phyloP scores from a whole-genome alignment of 805 yeast genomes.

The Wickerhamiella slavikovae region DNA sequence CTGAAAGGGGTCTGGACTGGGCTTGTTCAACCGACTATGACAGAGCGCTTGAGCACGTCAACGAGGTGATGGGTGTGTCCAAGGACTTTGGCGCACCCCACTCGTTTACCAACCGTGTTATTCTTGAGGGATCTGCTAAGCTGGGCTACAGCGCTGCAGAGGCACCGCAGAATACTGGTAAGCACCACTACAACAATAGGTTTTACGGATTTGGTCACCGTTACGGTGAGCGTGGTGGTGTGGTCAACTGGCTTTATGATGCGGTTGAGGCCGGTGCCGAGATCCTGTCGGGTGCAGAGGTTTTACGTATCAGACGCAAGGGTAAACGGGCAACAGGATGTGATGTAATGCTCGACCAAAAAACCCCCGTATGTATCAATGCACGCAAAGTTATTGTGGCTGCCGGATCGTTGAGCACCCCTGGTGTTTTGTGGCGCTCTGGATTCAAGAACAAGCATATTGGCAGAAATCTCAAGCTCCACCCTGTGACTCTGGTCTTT shows the following conservation, averaged over 20 bases:
- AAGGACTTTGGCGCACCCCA: conserved; percentile 21
- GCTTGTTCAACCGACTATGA: conserved; percentile 26
- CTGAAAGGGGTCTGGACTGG: conserved; percentile 25
- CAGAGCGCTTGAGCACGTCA: conserved; percentile 25
- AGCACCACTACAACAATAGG: conserved; percentile 26
- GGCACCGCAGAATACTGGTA: conserved; percentile 28
- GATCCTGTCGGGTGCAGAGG: conserved; percentile 27
- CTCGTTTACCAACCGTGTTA: conserved; percentile 24
- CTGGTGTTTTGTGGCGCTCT: conserved; percentile 26
- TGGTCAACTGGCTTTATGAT: conserved; percentile 28
- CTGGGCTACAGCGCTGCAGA: conserved; percentile 24
- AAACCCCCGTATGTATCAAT: conserved; percentile 15
- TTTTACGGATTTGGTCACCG: conserved; percentile 30
- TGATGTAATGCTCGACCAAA: conserved; percentile 18
- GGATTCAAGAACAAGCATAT: conserved; percentile 30
- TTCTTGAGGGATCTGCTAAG: conserved; percentile 25
- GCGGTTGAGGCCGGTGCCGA: conserved; percentile 27
- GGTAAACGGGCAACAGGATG: conserved; percentile 28
- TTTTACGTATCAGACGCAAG: conserved; percentile 20
- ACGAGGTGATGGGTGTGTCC: conserved; percentile 28
- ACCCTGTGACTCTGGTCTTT: conserved; percentile 24
- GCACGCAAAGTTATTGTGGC: conserved; percentile 26
- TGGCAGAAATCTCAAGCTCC: conserved; percentile 30
- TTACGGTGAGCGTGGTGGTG: conserved; percentile 30
- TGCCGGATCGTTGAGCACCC: conserved; percentile 31